phyloP scores from a whole-genome alignment of 2,329 filamentous ascomycete species.

The Ascochyta rabiei region DNA sequence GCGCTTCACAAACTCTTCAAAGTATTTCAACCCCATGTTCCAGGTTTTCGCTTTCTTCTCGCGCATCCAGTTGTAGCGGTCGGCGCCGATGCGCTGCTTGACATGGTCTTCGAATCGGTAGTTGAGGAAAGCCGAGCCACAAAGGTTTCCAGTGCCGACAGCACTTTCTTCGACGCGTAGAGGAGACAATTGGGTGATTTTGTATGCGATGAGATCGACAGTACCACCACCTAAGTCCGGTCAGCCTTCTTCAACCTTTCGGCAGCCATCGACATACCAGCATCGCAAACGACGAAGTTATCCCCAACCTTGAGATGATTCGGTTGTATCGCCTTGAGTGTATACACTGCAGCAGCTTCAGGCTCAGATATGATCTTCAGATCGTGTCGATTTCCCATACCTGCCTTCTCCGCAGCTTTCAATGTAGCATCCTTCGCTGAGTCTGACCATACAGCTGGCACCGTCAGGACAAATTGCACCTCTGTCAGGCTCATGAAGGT shows the following conservation, averaged over 20 bases:
- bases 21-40: slow-evolving; percentile 74
- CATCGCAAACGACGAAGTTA: slow-evolving; percentile 64
- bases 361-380: slow-evolving; percentile 81
- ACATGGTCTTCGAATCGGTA: slow-evolving; percentile 83
- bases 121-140: slow-evolving; percentile 79
- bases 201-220: slow-evolving; percentile 81
- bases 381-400: slow-evolving; percentile 72
- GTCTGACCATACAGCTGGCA: slow-evolving; percentile 82
- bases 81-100: slow-evolving; percentile 67
- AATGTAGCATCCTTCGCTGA: slow-evolving; percentile 83
- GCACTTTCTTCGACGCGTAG: slow-evolving; percentile 78
- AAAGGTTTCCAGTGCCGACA: slow-evolving; percentile 77
- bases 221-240: slow-evolving; percentile 57
- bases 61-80: slow-evolving; percentile 76
- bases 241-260: slow-evolving; percentile 4
- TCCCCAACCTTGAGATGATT: slow-evolving; percentile 73
- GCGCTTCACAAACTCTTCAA: slow-evolving; percentile 83
- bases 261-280: slow-evolving; percentile 39
- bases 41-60: slow-evolving; percentile 78
- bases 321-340: slow-evolving; percentile 77
- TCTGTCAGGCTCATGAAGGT: slow-evolving; percentile 78
- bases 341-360: slow-evolving; percentile 80
- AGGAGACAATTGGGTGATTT: slow-evolving; percentile 74
- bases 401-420: slow-evolving; percentile 76
- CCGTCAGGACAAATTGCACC: slow-evolving; percentile 78